These are phyloP conservation scores for Diaporthe sp. DNA, from an alignment of 2,329 filamentous ascomycete genomes.

Conservation along the genomic window DNA sequence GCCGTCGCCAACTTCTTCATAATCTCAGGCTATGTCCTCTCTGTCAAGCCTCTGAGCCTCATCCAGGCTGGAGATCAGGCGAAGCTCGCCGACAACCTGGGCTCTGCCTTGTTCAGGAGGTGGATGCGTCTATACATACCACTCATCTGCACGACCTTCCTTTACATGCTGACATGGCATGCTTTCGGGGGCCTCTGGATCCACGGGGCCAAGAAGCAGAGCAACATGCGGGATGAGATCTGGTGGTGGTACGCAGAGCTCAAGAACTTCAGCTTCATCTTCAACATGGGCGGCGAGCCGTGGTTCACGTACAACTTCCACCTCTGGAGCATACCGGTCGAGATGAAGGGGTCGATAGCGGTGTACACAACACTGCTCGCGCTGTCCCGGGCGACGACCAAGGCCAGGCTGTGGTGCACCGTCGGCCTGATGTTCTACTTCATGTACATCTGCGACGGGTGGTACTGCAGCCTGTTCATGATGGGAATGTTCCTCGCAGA, in stretches of 20 bases:
- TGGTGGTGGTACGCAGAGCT: constrained; percentile 66
- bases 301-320: constrained; percentile 73
- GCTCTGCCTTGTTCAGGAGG: constrained; percentile 62
- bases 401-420: constrained; percentile 68
- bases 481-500: constrained; percentile 74
- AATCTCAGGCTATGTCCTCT: constrained; percentile 70
- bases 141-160: constrained; percentile 67
- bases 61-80: constrained; percentile 59
- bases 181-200: constrained; percentile 62
- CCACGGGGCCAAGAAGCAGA: constrained; percentile 53
- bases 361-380: constrained; percentile 71
- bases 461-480: constrained; percentile 72
- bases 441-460: constrained; percentile 76
- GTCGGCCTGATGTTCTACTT: constrained; percentile 72
- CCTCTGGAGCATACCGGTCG: constrained; percentile 74
- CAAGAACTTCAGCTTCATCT: constrained; percentile 79
- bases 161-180: constrained; percentile 67
- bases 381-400: constrained; percentile 67
- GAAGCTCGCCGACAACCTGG: constrained; percentile 59
- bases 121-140: constrained; percentile 65
- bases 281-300: constrained; percentile 67
- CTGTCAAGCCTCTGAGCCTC: constrained; percentile 62
- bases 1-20: constrained; percentile 71
- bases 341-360: constrained; percentile 74
- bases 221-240: constrained; percentile 62